Base-by-base conservation (phyloP, 176 grass and related monocot species). In the Carex littledalei region DNA sequence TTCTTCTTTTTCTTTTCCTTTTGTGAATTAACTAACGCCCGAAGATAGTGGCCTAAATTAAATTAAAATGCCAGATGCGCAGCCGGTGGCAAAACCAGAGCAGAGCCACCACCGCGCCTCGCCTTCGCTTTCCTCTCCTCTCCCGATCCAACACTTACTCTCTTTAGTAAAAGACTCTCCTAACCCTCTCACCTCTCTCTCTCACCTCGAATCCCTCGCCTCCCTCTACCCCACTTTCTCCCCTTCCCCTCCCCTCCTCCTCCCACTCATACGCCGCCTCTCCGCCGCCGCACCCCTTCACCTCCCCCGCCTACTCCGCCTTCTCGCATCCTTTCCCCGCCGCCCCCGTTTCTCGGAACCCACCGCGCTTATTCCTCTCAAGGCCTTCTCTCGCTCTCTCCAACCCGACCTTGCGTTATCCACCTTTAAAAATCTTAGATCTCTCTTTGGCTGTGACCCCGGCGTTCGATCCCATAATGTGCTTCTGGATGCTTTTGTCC, bases 401-500 rank as follows among this genome's bases (percentile, higher is more conserved):
- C 87, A 94, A 86, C 93, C 93, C 61, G 87, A 94, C 18, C 86
- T 88, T 21, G 95, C 95, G 14, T 86, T 98, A 67, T 86, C 81
- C 83, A 85, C 93, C 32, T 99, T 99, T 84, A 86, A 86, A 71
- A 57, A 80, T 8, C 88, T 98, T 18, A 88, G 53, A 15, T 68
- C 68, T 67, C 21, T 95, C 80, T 94, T 95, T 75, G 86, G 96
- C 37, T 94, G 90, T 47, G 93, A 89, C 43, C 91, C 91, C 45
- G 93, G 93, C 74, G 87, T 95, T 71, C 89, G 91, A 58, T 94
- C 93, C 47, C 93, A 95, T 61, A 99, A 99, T 83, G 77, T 87
- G 14, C 91, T 95, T 78, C 91, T 99, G 18, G 96, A 99, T 50
- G 96, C 96, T 17, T 84, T 95, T 62, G 91, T 99, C 8, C 91